Evolutionary conservation across 306 rosid species (phyloP).

Genomic region (Crataegus laevigata): DNA sequence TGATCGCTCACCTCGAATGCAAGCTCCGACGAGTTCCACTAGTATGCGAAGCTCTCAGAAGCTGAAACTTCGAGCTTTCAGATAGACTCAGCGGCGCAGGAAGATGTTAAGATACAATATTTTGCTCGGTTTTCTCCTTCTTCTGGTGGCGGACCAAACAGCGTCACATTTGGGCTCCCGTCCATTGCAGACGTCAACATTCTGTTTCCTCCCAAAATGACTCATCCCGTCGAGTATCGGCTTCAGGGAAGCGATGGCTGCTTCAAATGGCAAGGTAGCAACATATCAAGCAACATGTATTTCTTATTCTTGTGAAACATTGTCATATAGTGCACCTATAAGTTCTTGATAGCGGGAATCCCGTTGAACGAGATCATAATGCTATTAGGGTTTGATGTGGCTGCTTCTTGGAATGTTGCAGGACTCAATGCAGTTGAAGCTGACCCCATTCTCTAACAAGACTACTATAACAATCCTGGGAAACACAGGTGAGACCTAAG

Average conservation of each 20-base stretch:
- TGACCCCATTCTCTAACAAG: conserved; percentile 58
- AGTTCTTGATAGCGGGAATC: background rate
- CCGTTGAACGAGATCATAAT: background rate
- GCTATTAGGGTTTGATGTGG: background rate
- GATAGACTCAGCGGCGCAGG: background rate
- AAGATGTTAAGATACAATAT: conserved; percentile 21
- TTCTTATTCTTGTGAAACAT: background rate
- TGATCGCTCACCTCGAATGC: background rate
- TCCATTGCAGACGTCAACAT: conserved; percentile 82
- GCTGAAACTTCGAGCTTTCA: background rate
- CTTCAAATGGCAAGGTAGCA: conserved; percentile 86
- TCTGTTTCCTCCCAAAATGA: conserved; percentile 77
- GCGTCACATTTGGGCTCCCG: conserved; percentile 47
- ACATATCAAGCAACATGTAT: background rate
- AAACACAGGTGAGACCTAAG: conserved; percentile 58
- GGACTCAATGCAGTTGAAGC: conserved; percentile 54
- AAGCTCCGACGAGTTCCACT: background rate
- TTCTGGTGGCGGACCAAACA: conserved; percentile 19
- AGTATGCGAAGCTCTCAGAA: background rate
- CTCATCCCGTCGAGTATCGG: conserved; percentile 72
- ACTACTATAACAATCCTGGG: conserved; percentile 75
- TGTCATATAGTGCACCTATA: background rate
- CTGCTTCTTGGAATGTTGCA: conserved; percentile 18
- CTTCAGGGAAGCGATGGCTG: conserved; percentile 92
- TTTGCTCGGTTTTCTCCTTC: conserved; percentile 18